phyloP scores from a whole-genome alignment of 371 early-diverging fungal genomes.

The Mucor circinelloides region DNA sequence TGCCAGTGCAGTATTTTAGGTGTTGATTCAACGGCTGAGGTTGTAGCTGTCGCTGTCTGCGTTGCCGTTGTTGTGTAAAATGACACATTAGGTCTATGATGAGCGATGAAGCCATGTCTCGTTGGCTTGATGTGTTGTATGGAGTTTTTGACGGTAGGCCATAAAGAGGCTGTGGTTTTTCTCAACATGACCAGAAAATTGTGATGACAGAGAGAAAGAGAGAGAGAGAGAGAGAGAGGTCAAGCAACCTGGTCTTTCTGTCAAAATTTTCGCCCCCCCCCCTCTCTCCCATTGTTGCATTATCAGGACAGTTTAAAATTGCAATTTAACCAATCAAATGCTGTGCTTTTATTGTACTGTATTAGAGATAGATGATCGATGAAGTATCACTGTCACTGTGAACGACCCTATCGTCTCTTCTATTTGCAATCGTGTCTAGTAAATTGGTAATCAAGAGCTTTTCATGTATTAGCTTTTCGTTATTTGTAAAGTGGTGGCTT shows the following conservation, averaged over 20 bases:
- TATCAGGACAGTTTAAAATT: background rate
- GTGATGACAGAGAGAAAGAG: background rate
- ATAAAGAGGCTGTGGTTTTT: background rate
- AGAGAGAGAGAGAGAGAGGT: constrained; percentile 1
- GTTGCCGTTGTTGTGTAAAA: background rate
- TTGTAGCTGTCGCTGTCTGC: background rate
- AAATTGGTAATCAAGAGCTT: constrained; percentile 34
- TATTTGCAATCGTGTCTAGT: constrained; percentile 21
- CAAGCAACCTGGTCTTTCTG: background rate
- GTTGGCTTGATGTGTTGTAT: background rate
- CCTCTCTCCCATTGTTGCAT: background rate
- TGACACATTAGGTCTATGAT: background rate
- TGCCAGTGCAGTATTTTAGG: background rate
- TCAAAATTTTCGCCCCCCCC: background rate
- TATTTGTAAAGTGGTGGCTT: constrained; percentile 2
- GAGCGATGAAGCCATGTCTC: background rate
- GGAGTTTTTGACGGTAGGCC: background rate
- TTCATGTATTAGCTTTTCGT: constrained; percentile 32
- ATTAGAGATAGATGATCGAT: background rate
- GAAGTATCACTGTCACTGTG: background rate
- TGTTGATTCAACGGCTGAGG: background rate
- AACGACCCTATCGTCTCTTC: background rate
- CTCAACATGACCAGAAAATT: background rate
- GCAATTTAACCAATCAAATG: background rate
- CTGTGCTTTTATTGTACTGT: background rate